Conservation (phyloP, 2,329 filamentous ascomycete species). For the Fusarium nodosum region DNA sequence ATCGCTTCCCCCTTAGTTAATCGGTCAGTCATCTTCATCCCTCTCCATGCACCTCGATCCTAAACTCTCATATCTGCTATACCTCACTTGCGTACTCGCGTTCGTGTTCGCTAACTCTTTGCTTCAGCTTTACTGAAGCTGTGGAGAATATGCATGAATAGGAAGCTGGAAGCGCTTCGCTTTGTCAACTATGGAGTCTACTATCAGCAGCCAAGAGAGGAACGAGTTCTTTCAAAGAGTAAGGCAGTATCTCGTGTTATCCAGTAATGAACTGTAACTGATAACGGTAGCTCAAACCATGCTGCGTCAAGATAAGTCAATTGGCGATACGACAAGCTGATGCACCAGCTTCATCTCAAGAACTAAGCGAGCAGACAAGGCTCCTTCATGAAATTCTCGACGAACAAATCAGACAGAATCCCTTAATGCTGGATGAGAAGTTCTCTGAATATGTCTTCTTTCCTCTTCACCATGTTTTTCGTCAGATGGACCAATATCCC, state of each 20-base stretch:
- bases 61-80: background rate
- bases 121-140: conserved; percentile 6
- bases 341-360: conserved; percentile 57
- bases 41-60: background rate
- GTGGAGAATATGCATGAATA: conserved; percentile 46
- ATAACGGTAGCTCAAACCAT: conserved; percentile 69
- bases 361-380: conserved; percentile 61
- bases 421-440: conserved; percentile 77
- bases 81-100: conserved; percentile 15
- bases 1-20: background rate
- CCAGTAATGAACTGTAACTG: background rate
- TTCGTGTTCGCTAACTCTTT: conserved; percentile 35
- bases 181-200: conserved; percentile 48
- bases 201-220: conserved; percentile 43
- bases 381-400: conserved; percentile 63
- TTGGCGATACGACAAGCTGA: conserved; percentile 65
- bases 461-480: conserved; percentile 87
- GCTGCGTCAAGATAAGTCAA: conserved; percentile 71
- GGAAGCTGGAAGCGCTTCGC: conserved; percentile 34
- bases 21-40: conserved; percentile 2
- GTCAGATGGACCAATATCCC: conserved; percentile 78
- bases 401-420: conserved; percentile 59
- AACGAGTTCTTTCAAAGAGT: conserved; percentile 54
- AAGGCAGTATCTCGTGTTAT: background rate
- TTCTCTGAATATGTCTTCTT: conserved; percentile 96